Evolutionary conservation across 129 eudicot species (phyloP), one percentile per base, ranked within the genome.

Genomic region (Chrysanthemum makinoi): DNA sequence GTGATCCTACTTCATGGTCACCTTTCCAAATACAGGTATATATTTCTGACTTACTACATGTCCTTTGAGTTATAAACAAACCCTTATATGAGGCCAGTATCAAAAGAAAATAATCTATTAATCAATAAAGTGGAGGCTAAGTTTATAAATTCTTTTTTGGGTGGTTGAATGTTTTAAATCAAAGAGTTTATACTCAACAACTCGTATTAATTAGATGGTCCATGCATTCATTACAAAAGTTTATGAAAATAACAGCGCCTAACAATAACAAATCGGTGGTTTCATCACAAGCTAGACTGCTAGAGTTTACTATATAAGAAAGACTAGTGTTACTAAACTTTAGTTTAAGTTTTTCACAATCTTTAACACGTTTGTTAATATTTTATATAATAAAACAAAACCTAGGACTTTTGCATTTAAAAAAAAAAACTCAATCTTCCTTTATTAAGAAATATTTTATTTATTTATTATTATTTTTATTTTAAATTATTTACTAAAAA

Each of bases 21-120:
- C 95, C 95, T 17, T 88, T 82, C 68, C 90, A 80, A 57, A 80
- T 88, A 43, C 95, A 88, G 88, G 95, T 87, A 18, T 4, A 55
- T 14, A 74, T 58, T 13, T 60, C 24, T 57, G 1, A 12, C 19
- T 1, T 6, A 20, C 3, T 17, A 5, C 60, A 54, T 17, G 11
- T 6, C 12, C 3, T 18, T 56, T 8, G 19, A 18, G 12, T 12
- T 11, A 5, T 24, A 56, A 24, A 56, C 28, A 56, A 19, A 18
- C 62, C 46, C 46, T 39, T 39, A 39, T 39, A 39, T 39, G 7
- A 39, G 46, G 8, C 46, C 10, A 1, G 46, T 39, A 39, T 39
- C 46, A 39, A 39, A 39, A 39, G 10, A 39, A 39, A 39, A 39
- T 6, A 39, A 18, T 5, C 17, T 18, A 10, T 55, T 55, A 55